Base-by-base conservation (phyloP, 192 early-diverging fungal species). In the Phycomyces nitens region DNA sequence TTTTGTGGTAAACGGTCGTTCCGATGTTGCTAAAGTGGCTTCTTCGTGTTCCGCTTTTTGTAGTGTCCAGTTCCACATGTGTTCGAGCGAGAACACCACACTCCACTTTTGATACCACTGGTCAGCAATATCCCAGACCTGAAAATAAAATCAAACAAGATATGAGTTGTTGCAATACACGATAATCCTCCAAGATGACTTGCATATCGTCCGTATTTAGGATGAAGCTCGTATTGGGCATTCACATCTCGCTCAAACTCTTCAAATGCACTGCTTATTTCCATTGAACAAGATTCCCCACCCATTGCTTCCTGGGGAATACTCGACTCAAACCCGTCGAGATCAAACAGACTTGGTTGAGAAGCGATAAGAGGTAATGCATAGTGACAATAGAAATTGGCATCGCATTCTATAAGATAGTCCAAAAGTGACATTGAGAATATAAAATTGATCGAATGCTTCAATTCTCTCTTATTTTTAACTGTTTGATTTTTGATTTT, bases 61-160 rank as follows among this genome's bases (percentile, higher is more conserved):
- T 11, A 27, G 15, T 39, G 58, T 23, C 66, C 66, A 68, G 41
- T 68, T 54, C 66, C 66, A 68, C 56, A 59, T 59, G 22, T 68
- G 50, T 22, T 68, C 66, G 14, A 68, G 24, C 21, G 66, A 68
- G 20, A 68, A 61, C 3, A 68, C 57, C 15, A 68, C 7, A 9
- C 53, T 50, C 66, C 66, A 68, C 44, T 68, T 68, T 47, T 68
- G 66, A 68, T 68, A 68, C 66, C 66, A 68, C 56, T 68, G 66
- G 43, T 68, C 66, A 15, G n/a, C 51, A 55, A 68, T 61, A 41
- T 68, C 66, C 66, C 66, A 68, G 5, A 68, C 66, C 66, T 62
- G 40, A 44, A 60, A 62, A 62, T 38, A 53, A 62, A 8, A 53
- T 34, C 23, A 62, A 62, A 16, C 1, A 62, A 50, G 40, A 62